Conservation (phyloP, 2,329 filamentous ascomycete species). For the Zopfia rhizophila region DNA sequence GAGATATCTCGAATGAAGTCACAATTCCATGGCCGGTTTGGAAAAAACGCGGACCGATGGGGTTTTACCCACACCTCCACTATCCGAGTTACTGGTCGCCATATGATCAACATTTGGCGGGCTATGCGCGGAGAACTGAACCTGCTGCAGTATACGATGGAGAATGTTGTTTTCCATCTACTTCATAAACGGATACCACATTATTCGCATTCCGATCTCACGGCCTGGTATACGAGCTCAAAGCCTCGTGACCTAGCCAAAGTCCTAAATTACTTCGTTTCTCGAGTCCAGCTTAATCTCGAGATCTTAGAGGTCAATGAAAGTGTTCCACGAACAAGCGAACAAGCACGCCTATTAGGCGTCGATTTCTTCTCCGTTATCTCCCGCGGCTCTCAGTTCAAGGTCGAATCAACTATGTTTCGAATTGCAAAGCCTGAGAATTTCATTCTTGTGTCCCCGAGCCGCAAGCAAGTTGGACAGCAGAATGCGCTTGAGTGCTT, state of each 20-base stretch:
- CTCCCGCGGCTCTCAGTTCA: constrained; percentile 94
- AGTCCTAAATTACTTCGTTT: constrained; percentile 80
- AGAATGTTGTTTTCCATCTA: constrained; percentile 93
- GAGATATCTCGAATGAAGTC: constrained; percentile 90
- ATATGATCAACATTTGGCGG: constrained; percentile 97
- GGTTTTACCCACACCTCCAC: constrained; percentile 94
- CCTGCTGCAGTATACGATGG: constrained; percentile 92
- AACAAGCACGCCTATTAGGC: constrained; percentile 91
- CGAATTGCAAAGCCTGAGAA: constrained; percentile 97
- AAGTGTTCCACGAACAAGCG: constrained; percentile 86
- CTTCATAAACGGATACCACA: constrained; percentile 89
- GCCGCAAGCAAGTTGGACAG: constrained; percentile 87
- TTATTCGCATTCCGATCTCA: constrained; percentile 82
- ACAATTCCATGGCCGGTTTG: constrained; percentile 83
- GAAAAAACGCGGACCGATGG: constrained; percentile 89
- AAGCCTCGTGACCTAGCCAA: constrained; percentile 76
- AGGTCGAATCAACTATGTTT: constrained; percentile 99
- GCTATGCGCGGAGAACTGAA: constrained; percentile 95
- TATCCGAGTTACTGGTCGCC: constrained; percentile 89
- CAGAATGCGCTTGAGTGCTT: constrained; percentile 96
- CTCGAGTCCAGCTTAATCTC: constrained; percentile 82
- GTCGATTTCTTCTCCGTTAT: constrained; percentile 98
- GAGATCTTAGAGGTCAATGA: constrained; percentile 93
- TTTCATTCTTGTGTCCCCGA: constrained; percentile 89
- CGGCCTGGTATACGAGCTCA: constrained; percentile 79